Percentiles rank a stretch among this genome's conserved stretches.
These are phyloP conservation scores for Tylopilus plumbeoviolaceoides DNA, from an alignment of 768 basidiomycete genomes.

Conservation along the genomic window DNA sequence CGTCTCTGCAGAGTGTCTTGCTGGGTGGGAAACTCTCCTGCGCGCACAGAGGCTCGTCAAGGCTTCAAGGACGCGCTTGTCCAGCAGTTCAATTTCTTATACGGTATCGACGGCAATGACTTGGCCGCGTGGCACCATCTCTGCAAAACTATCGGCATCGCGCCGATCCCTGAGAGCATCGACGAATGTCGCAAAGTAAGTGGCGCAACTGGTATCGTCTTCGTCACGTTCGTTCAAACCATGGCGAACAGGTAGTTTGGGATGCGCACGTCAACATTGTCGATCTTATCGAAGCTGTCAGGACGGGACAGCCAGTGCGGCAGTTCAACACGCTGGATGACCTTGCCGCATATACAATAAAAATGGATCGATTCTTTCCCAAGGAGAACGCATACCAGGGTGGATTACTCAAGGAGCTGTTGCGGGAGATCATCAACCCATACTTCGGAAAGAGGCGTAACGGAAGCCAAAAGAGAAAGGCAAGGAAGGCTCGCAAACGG, in stretches of 20 bases:
- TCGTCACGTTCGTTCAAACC: neutral
- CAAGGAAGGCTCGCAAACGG: slow-evolving; percentile 13
- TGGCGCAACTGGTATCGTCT: neutral
- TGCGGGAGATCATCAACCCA: slow-evolving; percentile 23
- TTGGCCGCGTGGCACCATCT: slow-evolving; percentile 19
- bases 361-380: slow-evolving; percentile 23
- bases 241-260: slow-evolving; percentile 14
- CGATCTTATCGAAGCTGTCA: slow-evolving; percentile 24
- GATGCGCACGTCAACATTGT: slow-evolving; percentile 30
- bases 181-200: slow-evolving; percentile 18
- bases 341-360: slow-evolving; percentile 22
- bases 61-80: slow-evolving; percentile 22
- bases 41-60: neutral
- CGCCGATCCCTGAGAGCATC: slow-evolving; percentile 11
- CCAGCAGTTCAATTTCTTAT: slow-evolving; percentile 23
- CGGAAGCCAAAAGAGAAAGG: slow-evolving; percentile 18
- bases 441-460: slow-evolving; percentile 18
- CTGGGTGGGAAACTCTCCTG: slow-evolving; percentile 1
- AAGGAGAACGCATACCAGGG: slow-evolving; percentile 25
- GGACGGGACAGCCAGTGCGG: slow-evolving; percentile 11
- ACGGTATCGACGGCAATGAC: slow-evolving; percentile 15
- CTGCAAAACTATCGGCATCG: slow-evolving; percentile 15
- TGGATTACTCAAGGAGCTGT: slow-evolving; percentile 27
- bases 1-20: slow-evolving; percentile 6
- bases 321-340: slow-evolving; percentile 19